phyloP scores from a whole-genome alignment of 768 basidiomycete genomes.

The Agaricus blazei region DNA sequence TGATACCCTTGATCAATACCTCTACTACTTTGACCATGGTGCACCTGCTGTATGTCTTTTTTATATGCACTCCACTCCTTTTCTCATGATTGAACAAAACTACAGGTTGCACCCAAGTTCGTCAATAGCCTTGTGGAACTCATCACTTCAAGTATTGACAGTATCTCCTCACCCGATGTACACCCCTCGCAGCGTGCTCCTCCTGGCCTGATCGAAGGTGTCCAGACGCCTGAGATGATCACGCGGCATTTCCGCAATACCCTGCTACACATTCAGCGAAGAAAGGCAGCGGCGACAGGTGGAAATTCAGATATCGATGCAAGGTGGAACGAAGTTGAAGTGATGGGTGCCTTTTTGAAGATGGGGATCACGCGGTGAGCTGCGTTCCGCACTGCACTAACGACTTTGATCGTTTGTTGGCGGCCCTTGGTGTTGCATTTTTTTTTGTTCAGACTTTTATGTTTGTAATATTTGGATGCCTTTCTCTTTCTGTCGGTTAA shows the following conservation, averaged over 20 bases:
- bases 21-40: constrained; percentile 93
- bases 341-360: constrained; percentile 84
- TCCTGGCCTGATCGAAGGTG: constrained; percentile 87
- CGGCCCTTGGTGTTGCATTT: background rate
- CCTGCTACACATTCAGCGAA: constrained; percentile 71
- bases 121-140: constrained; percentile 95
- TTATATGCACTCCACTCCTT: background rate
- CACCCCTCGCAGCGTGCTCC: constrained; percentile 86
- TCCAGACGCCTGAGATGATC: constrained; percentile 92
- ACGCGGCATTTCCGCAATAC: constrained; percentile 91
- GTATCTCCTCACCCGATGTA: constrained; percentile 79
- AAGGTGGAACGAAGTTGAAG: constrained; percentile 84
- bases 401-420: background rate
- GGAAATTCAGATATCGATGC: constrained; percentile 33
- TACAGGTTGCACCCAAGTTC: constrained; percentile 91
- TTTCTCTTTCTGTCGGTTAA: background rate
- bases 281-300: constrained; percentile 52
- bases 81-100: too few relatives aligned
- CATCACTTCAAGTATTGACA: constrained; percentile 92
- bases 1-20: constrained; percentile 92
- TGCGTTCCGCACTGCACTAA: background rate
- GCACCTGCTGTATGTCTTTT: constrained; percentile 73
- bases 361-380: constrained; percentile 68
- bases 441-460: background rate
- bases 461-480: background rate